phyloP scores from a whole-genome alignment of 2,329 filamentous ascomycete species.

The Monascus ruber region DNA sequence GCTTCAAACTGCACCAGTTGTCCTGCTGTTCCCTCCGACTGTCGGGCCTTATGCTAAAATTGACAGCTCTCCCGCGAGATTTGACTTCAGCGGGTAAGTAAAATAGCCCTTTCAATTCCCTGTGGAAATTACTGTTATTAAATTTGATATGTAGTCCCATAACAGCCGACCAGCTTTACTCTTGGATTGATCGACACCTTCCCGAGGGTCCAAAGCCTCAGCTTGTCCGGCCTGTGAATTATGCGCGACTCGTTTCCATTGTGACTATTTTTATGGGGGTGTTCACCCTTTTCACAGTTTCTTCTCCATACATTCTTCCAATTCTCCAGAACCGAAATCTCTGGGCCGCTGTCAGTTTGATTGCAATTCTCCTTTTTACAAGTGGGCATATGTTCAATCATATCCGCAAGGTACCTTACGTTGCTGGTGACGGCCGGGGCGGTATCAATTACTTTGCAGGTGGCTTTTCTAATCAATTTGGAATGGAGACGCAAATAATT shows the following conservation, averaged over 20 bases:
- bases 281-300: constrained; percentile 57
- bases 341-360: constrained; percentile 83
- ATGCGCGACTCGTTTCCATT: constrained; percentile 57
- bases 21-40: constrained; percentile 80
- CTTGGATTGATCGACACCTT: constrained; percentile 68
- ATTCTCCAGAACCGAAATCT: constrained; percentile 81
- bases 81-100: constrained; percentile 75
- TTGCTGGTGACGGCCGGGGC: constrained; percentile 70
- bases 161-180: constrained; percentile 64
- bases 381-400: constrained; percentile 99
- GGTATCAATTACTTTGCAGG: constrained; percentile 81
- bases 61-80: constrained; percentile 59
- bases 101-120: neutral
- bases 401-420: constrained; percentile 90
- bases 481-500: constrained; percentile 89
- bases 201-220: constrained; percentile 65
- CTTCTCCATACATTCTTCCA: constrained; percentile 68
- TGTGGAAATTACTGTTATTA: constrained; percentile 2
- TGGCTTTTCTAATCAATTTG: constrained; percentile 88
- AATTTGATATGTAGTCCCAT: constrained; percentile 44
- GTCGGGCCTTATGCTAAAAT: constrained; percentile 64
- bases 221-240: constrained; percentile 82
- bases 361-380: constrained; percentile 82
- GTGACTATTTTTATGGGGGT: constrained; percentile 59
- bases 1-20: constrained; percentile 85